phyloP scores from a whole-genome alignment of 768 basidiomycete species.

The Myochromella boudieri region DNA sequence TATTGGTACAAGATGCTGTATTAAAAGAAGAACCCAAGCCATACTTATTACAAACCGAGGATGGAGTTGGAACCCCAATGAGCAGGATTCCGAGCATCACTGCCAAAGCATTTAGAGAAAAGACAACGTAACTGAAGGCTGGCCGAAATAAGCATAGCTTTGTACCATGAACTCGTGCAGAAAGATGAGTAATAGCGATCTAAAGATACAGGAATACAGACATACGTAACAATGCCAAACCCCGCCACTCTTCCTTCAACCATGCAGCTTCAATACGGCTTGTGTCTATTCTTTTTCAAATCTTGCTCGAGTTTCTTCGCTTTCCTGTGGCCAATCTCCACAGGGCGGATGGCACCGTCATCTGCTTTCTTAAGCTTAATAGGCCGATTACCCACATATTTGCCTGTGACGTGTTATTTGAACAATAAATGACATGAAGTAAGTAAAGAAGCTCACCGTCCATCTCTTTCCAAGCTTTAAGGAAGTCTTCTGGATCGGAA shows the following conservation, averaged over 20 bases:
- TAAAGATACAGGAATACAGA: slow-evolving; percentile 11
- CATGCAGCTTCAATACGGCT: slow-evolving; percentile 62
- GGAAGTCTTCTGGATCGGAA: slow-evolving; percentile 96
- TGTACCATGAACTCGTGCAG: slow-evolving; percentile 1
- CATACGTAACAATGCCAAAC: slow-evolving; percentile 12
- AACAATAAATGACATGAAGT: not conserved
- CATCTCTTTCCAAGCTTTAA: slow-evolving; percentile 99
- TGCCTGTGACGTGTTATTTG: slow-evolving; percentile 46
- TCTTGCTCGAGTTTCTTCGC: slow-evolving; percentile 89
- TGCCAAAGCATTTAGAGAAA: too few relatives aligned
- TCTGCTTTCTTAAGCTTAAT: slow-evolving; percentile 95
- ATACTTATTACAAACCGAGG: too few relatives aligned
- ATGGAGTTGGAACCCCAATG: too few relatives aligned
- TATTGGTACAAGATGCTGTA: too few relatives aligned
- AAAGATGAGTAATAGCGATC: slow-evolving; percentile 11
- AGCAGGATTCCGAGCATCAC: too few relatives aligned
- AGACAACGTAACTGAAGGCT: too few relatives aligned
- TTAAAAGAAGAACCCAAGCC: too few relatives aligned
- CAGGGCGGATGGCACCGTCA: slow-evolving; percentile 79
- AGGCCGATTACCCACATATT: slow-evolving; percentile 98
- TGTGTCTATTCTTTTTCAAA: slow-evolving; percentile 86
- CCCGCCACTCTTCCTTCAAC: slow-evolving; percentile 1
- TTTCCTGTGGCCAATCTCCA: slow-evolving; percentile 92
- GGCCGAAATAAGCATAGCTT: too few relatives aligned
- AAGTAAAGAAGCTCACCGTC: slow-evolving; percentile 64